Evolutionary conservation across 805 yeast species (phyloP).

Genomic region (Cyberlindnera amylophila): DNA sequence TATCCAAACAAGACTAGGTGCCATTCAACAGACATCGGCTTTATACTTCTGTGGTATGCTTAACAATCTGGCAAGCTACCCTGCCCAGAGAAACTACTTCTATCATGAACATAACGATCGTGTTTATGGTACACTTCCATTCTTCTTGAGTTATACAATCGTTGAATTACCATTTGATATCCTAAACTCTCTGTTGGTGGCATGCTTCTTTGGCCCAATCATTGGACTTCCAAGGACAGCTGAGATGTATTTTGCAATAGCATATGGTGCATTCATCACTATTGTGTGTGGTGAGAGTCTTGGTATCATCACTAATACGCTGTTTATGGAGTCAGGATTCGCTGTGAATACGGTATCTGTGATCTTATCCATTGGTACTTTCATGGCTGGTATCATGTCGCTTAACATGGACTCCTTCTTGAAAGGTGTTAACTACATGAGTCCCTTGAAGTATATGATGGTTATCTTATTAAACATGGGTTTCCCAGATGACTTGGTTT

Average conservation of each 20-base stretch:
- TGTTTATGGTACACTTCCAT: constrained; percentile 64
- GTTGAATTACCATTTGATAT: constrained; percentile 69
- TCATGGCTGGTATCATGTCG: constrained; percentile 85
- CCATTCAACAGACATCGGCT: constrained; percentile 69
- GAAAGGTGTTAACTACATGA: constrained; percentile 68
- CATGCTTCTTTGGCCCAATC: constrained; percentile 62
- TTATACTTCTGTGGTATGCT: constrained; percentile 79
- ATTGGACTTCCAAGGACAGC: constrained; percentile 70
- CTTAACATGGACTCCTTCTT: constrained; percentile 68
- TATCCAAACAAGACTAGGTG: constrained; percentile 66
- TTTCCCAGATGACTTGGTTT: constrained; percentile 40
- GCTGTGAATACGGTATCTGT: constrained; percentile 72
- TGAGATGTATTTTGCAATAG: constrained; percentile 61
- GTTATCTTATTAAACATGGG: constrained; percentile 52
- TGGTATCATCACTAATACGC: constrained; percentile 75
- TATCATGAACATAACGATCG: constrained; percentile 77
- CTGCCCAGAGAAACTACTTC: constrained; percentile 69
- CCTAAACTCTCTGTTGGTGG: constrained; percentile 51
- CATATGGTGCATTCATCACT: constrained; percentile 49
- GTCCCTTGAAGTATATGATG: constrained; percentile 72
- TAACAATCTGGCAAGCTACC: constrained; percentile 72
- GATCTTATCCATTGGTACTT: constrained; percentile 63
- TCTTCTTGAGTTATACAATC: constrained; percentile 54
- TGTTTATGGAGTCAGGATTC: constrained; percentile 72
- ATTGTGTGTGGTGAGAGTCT: constrained; percentile 79